Base-by-base conservation (phyloP, 1,284 basidiomycete genomes). In the Violaceomyces palustris region DNA sequence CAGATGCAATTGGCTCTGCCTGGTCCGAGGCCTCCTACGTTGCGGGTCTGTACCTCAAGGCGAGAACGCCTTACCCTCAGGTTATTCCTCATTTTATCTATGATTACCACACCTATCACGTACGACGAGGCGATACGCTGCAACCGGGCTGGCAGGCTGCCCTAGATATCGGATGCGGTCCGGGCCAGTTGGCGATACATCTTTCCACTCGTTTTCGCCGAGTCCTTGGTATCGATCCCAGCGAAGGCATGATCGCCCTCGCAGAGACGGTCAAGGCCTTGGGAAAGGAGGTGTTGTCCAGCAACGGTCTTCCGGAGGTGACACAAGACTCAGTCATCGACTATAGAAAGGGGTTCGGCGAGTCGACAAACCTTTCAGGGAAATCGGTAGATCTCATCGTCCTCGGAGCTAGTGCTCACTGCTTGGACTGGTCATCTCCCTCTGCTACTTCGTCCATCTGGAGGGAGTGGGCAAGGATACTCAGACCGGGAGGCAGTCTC, bases 101-200 rank as follows among this genome's bases (percentile, higher is more conserved):
- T 24, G 50, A 53, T 39, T 59, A 53, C 19, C 55, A 59, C 26
- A 42, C 24, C 2, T 44, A 50, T n/a, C n/a, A n/a, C n/a, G 24
- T 36, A 30, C 8, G 49, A 48, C 32, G 40, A 28, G 8, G 17
- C 24, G 15, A 35, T 21, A n/a, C 18, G 9, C 9, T 7, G 12
- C 3, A 43, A 42, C 29, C 42, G 46, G n/a, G n/a, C 17, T 59
- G 55, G 55, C 39, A 46, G 24, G 45, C 38, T 15, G 55, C 50
- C 0, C 39, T 59, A 7, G 55, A 59, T n/a, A 41, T 59, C 14
- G 55, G 55, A 12, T 59, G 55, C 23, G 55, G 55, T 6, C 55
- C 55, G 2, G 55, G 55, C 1, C 55, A 59, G 29, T 47, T 59
- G 55, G 45, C 55, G 37, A 38, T 59, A 14, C 55, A 59, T 29